Base-by-base conservation (phyloP, 2,329 filamentous ascomycete genomes). In the Xylariaceae sp. region DNA sequence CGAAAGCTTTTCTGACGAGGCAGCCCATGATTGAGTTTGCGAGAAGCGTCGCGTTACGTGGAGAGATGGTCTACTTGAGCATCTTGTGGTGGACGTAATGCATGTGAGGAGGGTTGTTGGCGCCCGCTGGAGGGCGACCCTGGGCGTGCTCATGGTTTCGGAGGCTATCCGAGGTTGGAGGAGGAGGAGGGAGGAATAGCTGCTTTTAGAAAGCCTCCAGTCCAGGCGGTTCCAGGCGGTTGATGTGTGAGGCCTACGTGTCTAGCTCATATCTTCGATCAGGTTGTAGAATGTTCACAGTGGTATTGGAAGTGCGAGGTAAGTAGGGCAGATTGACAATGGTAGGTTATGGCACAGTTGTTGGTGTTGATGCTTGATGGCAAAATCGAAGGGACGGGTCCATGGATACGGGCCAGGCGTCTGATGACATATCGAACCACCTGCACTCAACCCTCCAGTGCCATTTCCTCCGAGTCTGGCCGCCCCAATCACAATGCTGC, bases 21-120 rank as follows among this genome's bases (percentile, higher is more conserved):
- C 50, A 33, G 61, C 60, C 59, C 61, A 63, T 42, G 63, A 54
- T 31, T 65, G 61, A 7, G 64, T 65, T 38, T 67, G 60, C 2
- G 73, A 74, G 63, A 75, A 74, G 46, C 73, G 74, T 53, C 75
- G 74, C 55, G 70, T 50, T 14, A 71, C 55, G 55, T 67, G 72
- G 60, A 72, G 69, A 48, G 71, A 67, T 42, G 69, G 69, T 55
- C 73, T 73, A 28, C 59, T 70, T 61, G 60, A 72, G 71, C 56
- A 70, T 63, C 59, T 72, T 63, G 65, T 73, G 68, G 66, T 71
- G 70, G 61, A 66, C 60, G 61, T 57, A 17, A 62, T 55, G 34
- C 64, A 62, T 28, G 56, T 56, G 33, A 64, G 53, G 19, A 67
- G 48, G 43, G 59, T 51, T 41, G 63, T 50, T 9, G 66, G 59